Percentiles rank a stretch among this genome's conserved stretches.
These are phyloP conservation scores for Podospora comata DNA, from an alignment of 495 filamentous ascomycete species.

Conservation along the genomic window DNA sequence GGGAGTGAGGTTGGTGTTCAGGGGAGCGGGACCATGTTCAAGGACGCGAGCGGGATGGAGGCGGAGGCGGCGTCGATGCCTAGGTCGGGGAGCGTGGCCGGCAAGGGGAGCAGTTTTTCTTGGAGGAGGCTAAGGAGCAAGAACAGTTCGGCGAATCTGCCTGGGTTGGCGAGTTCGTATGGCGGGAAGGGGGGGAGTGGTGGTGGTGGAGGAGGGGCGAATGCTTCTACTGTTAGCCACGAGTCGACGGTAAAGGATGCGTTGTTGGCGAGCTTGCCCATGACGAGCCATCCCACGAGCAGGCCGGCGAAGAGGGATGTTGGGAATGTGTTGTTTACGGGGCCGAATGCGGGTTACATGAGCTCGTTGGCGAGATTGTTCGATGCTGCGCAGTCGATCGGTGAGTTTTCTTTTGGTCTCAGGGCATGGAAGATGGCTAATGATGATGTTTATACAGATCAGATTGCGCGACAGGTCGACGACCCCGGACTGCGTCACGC, in stretches of 20 bases:
- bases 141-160: constrained; percentile 60
- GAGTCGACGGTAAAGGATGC: constrained; percentile 54
- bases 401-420: constrained; percentile 52
- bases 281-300: constrained; percentile 66
- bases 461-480: constrained; percentile 93
- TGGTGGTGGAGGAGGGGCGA: constrained; percentile 14
- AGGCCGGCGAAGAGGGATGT: constrained; percentile 65
- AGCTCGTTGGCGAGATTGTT: constrained; percentile 84
- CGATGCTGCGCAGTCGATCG: constrained; percentile 89
- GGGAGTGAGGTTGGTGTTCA: constrained; percentile 87
- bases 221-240: constrained; percentile 39
- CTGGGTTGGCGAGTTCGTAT: constrained; percentile 44
- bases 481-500: constrained; percentile 82
- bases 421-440: background rate
- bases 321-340: constrained; percentile 64
- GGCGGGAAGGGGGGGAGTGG: constrained; percentile 39
- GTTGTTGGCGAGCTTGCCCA: constrained; percentile 72
- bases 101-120: constrained; percentile 68
- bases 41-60: constrained; percentile 49
- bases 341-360: constrained; percentile 89
- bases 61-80: constrained; percentile 38
- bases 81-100: constrained; percentile 55
- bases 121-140: constrained; percentile 90
- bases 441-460: constrained; percentile 57
- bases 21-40: constrained; percentile 63